Base-by-base conservation (phyloP, 2,329 filamentous ascomycete species). In the Colletotrichum theobromicola region DNA sequence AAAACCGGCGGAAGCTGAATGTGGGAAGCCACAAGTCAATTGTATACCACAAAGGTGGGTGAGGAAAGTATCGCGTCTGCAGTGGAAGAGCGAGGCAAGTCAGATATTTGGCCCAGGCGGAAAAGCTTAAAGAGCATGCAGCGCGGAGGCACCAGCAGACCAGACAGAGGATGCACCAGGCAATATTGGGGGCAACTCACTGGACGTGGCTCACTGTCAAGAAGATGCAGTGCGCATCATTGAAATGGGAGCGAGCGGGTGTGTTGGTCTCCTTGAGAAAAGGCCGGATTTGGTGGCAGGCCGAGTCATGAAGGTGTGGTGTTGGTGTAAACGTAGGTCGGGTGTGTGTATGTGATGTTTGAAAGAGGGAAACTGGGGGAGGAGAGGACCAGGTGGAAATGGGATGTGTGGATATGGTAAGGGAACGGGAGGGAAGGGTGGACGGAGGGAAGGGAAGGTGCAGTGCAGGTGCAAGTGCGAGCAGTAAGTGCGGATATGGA, bases 351-450 rank as follows among this genome's bases (percentile, higher is more conserved):
- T n/a, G 68, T 67, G 30, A 26, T n/a, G 68, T 67, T 21, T 21
- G 69, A 67, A 55, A 57, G 50, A 74, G 71, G 30, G 65, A 70
- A 67, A 37, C 66, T 50, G 72, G 70, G 66, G 72, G 70, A 66
- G 34, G 62, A 50, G 57, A 67, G 72, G 71, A 46, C 15, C 34
- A 65, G 50, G 67, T 50, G 64, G 61, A 75, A 65, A 72, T 75
- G 65, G 72, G 74, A 71, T 35, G 28, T 75, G 74, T 72, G 66
- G 66, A 71, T 76, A 55, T 61, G 55, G 50, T 30, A 24, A 35
- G 57, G 65, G 34, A 42, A 64, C 55, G 61, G 70, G 58, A 70
- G 42, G 42, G 42, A 34, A 60, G 57, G 30, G 28, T 32, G 28
- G 57, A 34, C n/a, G 30, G 57, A 32, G 28, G n/a, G 62, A 55